Base-by-base conservation (phyloP, 2,329 filamentous ascomycete genomes). In the Arthrobotrys entomopaga region DNA sequence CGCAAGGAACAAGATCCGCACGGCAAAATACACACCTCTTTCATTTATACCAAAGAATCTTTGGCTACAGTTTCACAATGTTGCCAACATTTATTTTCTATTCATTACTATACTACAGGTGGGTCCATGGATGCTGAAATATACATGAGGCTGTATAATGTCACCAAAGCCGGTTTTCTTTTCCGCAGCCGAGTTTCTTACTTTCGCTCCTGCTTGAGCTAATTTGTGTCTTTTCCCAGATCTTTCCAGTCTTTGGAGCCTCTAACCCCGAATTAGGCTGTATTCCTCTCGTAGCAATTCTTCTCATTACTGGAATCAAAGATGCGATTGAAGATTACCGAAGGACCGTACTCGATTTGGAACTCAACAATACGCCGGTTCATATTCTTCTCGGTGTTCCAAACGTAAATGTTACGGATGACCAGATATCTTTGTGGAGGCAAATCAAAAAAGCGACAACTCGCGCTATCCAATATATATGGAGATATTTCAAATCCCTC, bases 21-120 rank as follows among this genome's bases (percentile, higher is more conserved):
- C 95, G 2, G 92, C 95, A 72, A 99, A 98, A 83, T 99, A 99
- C 82, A 99, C 95, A 6, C 90, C 96, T 7, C 82, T 99, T 76
- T 96, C 91, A 73, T 99, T 99, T 82, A 82, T 99, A 26, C 95
- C 95, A 13, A 98, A 98, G 84, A 98, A 99, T 82, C 81, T 99
- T 80, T 99, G 90, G 88, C 92, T 96, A 77, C 96, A 99, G 82
- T 98, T 99, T 81, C 94, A 99, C 83, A 98, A 98, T 80, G 90
- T 99, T 79, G 95, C 95, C 80, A 99, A 99, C 82, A 90, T 98
- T 63, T 99, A 98, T 83, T 99, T 99, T 86, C 85, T 98, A 78
- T 97, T 98, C 83, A 87, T 94, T 79, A 93, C 97, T 81, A 96
- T 99, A 80, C 87, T 99, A 73, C 89, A 90, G 80, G 95, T 98